Evolutionary conservation across 2,329 filamentous ascomycete genomes (phyloP).

Genomic region (Incumbomyces delicatus): DNA sequence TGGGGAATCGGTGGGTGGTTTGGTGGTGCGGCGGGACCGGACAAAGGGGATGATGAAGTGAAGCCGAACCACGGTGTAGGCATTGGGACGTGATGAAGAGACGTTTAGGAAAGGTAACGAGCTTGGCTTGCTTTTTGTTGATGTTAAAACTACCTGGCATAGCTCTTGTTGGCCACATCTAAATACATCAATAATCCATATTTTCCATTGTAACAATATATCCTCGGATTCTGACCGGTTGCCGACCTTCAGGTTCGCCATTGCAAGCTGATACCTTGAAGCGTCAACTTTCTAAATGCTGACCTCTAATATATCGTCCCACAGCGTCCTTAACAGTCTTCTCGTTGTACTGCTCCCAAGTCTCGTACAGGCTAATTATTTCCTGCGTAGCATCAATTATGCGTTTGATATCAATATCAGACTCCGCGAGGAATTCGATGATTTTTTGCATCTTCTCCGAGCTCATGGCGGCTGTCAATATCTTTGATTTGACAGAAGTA

Average conservation of each 20-base stretch:
- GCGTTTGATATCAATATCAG: slow-evolving; percentile 70
- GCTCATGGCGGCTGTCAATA: slow-evolving; percentile 20
- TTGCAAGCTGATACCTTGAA: too few species aligned
- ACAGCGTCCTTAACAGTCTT: slow-evolving; percentile 56
- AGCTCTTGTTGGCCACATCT: too few species aligned
- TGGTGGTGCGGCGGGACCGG: slow-evolving; percentile 6
- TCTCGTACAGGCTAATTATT: slow-evolving; percentile 78
- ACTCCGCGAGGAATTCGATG: slow-evolving; percentile 75
- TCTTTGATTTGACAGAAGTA: slow-evolving; percentile 10
- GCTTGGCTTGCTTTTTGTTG: too few species aligned
- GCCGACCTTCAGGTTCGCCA: too few species aligned
- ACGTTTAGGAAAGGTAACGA: too few species aligned
- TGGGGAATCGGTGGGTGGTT: slow-evolving; percentile 8
- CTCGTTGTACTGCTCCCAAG: slow-evolving; percentile 58
- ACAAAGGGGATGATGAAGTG: not conserved
- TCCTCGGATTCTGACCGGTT: too few species aligned
- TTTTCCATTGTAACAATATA: too few species aligned
- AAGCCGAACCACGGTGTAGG: slow-evolving; percentile 4
- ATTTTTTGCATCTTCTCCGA: slow-evolving; percentile 56
- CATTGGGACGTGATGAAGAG: not conserved
- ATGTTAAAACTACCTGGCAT: too few species aligned
- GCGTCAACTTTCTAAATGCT: slow-evolving; percentile 46
- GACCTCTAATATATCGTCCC: slow-evolving; percentile 51
- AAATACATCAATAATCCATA: too few species aligned
- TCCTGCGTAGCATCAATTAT: slow-evolving; percentile 88